phyloP scores from a whole-genome alignment of 768 basidiomycete species.

The Boletus huronensis region DNA sequence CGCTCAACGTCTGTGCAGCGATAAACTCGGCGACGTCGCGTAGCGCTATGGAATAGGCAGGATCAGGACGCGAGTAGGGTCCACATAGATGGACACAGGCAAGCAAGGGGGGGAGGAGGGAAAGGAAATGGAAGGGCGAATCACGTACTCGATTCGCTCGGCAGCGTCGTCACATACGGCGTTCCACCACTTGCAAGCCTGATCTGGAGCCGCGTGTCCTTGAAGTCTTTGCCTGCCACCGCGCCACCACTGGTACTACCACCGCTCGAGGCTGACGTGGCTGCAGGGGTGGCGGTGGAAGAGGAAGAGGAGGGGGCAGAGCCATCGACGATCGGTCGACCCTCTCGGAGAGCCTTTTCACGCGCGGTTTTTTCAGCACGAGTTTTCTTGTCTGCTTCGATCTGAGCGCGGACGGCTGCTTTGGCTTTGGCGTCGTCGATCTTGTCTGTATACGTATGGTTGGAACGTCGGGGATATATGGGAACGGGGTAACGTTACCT shows the following conservation, averaged over 20 bases:
- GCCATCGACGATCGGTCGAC: slow-evolving; percentile 43
- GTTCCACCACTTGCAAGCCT: slow-evolving; percentile 74
- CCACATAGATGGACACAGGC: background rate
- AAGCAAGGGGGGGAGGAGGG: background rate
- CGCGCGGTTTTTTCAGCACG: slow-evolving; percentile 84
- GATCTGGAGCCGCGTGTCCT: slow-evolving; percentile 87
- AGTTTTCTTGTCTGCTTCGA: slow-evolving; percentile 88
- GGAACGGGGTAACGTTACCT: slow-evolving; percentile 45
- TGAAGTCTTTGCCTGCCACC: slow-evolving; percentile 69
- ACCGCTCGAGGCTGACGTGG: slow-evolving; percentile 34
- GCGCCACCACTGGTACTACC: slow-evolving; percentile 33
- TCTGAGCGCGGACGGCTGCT: slow-evolving; percentile 88
- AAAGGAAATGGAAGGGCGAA: background rate
- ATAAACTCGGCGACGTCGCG: slow-evolving; percentile 85
- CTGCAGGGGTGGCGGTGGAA: slow-evolving; percentile 32
- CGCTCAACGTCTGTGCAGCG: slow-evolving; percentile 64
- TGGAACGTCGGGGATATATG: too few species aligned
- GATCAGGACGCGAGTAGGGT: background rate
- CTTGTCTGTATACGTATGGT: slow-evolving; percentile 59
- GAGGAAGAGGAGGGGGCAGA: slow-evolving; percentile 24
- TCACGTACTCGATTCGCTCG: slow-evolving; percentile 73
- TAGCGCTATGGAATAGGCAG: slow-evolving; percentile 49
- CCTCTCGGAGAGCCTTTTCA: slow-evolving; percentile 91
- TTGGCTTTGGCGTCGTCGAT: slow-evolving; percentile 81
- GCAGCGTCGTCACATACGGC: slow-evolving; percentile 75